These are phyloP conservation scores for Metarhizium robertsii DNA, from an alignment of 2,329 filamentous ascomycete genomes.

Conservation along the genomic window DNA sequence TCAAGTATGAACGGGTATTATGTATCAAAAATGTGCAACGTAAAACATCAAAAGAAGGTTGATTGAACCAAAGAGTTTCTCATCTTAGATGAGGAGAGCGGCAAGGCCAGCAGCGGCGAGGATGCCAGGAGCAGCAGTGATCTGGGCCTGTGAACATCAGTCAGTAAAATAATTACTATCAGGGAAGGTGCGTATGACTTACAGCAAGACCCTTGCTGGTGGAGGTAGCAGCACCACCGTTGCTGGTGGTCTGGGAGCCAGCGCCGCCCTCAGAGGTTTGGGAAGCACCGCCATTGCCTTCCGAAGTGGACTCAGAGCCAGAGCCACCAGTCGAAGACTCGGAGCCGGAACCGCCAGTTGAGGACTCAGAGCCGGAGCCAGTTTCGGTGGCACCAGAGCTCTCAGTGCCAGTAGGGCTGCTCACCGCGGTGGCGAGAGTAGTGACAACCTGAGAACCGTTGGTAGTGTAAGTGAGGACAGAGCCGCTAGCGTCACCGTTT, in stretches of 20 bases:
- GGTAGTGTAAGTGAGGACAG: constrained; percentile 14
- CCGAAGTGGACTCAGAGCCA: not conserved
- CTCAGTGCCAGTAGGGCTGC: constrained; percentile 9
- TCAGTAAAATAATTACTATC: not conserved
- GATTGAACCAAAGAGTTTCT: constrained; percentile 4
- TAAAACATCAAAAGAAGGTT: constrained; percentile 15
- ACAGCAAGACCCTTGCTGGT: constrained; percentile 18
- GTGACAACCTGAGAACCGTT: constrained; percentile 13
- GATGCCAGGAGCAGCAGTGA: constrained; percentile 37
- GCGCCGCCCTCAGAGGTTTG: not conserved
- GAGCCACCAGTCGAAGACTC: not conserved
- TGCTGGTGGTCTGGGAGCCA: not conserved
- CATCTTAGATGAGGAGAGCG: constrained; percentile 36
- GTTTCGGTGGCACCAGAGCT: constrained; percentile 10
- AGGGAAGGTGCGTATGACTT: constrained; percentile 10
- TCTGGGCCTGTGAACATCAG: constrained; percentile 21
- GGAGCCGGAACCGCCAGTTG: constrained; percentile 7
- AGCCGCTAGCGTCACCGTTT: constrained; percentile 8
- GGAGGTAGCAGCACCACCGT: constrained; percentile 4
- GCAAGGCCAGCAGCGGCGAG: constrained; percentile 41
- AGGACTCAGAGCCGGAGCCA: constrained; percentile 10
- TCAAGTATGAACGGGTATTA: constrained; percentile 29
- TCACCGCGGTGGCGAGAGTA: constrained; percentile 19
- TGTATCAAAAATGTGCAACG: constrained; percentile 31
- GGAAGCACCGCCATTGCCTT: constrained; percentile 3